Evolutionary conservation across 176 grass and related monocot species (phyloP).

Genomic region (Tuctoria greenei): DNA sequence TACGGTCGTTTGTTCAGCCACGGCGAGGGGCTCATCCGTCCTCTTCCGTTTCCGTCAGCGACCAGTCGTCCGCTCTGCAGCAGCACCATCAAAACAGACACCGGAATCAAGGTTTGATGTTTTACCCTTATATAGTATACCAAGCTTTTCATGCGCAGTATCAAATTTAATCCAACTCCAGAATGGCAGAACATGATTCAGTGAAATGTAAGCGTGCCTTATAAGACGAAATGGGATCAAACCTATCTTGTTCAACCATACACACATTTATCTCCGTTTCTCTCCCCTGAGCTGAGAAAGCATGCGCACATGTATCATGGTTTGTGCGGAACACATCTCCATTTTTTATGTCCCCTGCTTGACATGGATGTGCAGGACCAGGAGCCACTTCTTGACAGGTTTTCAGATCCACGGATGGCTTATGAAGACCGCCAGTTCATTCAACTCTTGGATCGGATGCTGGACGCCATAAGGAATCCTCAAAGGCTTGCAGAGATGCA

Average conservation of each 20-base stretch:
- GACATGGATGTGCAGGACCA: conserved; percentile 31
- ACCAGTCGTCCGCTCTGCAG: conserved; percentile 18
- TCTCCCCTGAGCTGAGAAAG: background rate
- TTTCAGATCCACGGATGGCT: conserved; percentile 44
- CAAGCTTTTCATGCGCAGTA: background rate
- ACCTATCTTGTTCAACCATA: background rate
- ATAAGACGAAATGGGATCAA: background rate
- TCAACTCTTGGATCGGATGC: conserved; percentile 48
- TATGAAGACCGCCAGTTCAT: conserved; percentile 37
- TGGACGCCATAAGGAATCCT: conserved; percentile 39
- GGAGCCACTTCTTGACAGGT: conserved; percentile 17
- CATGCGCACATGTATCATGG: background rate
- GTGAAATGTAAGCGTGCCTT: background rate
- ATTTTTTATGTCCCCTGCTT: conserved; percentile 13
- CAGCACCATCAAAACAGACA: background rate
- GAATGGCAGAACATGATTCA: background rate
- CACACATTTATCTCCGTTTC: background rate
- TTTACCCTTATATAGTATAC: background rate
- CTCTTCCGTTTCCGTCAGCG: background rate
- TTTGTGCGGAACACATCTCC: background rate
- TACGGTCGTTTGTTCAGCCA: background rate
- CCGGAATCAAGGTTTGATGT: conserved; percentile 21
- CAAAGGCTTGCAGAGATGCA: conserved; percentile 36
- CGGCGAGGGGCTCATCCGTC: background rate
- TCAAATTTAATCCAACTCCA: background rate